These are phyloP conservation scores for Silene vulgaris DNA, from an alignment of 179 eudicot species.

Conservation along the genomic window DNA sequence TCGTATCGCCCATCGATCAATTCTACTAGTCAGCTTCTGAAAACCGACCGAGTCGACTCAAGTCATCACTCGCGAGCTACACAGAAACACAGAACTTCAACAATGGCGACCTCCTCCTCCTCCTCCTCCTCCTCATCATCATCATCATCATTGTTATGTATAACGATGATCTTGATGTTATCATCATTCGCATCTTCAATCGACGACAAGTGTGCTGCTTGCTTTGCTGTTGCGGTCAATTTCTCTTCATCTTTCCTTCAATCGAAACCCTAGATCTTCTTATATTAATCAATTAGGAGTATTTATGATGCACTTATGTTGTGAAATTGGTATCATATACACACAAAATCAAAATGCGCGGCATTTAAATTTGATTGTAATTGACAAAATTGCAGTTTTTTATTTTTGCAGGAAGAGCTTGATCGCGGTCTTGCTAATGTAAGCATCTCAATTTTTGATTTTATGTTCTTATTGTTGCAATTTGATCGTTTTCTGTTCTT, in stretches of 20 bases:
- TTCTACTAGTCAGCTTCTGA: background rate
- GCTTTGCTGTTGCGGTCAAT: slow-evolving; percentile 72
- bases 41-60: slow-evolving; percentile 24
- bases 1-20: background rate
- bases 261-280: slow-evolving; percentile 18
- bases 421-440: slow-evolving; percentile 71
- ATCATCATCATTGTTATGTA: slow-evolving; percentile 22
- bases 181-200: slow-evolving; percentile 39
- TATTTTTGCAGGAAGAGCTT: slow-evolving; percentile 64
- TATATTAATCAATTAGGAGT: background rate
- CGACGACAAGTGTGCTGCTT: slow-evolving; percentile 87
- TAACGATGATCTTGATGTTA: slow-evolving; percentile 28
- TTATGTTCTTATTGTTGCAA: background rate
- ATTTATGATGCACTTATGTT: background rate
- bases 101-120: slow-evolving; percentile 25
- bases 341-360: background rate
- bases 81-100: slow-evolving; percentile 3
- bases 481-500: background rate
- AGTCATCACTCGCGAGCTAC: slow-evolving; percentile 16
- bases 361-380: background rate
- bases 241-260: slow-evolving; percentile 21
- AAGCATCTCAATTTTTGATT: slow-evolving; percentile 25
- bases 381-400: background rate
- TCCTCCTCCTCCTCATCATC: background rate
- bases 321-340: background rate